These are phyloP conservation scores for Phylloporus sp. DNA, from an alignment of 768 basidiomycete genomes.

Conservation along the genomic window DNA sequence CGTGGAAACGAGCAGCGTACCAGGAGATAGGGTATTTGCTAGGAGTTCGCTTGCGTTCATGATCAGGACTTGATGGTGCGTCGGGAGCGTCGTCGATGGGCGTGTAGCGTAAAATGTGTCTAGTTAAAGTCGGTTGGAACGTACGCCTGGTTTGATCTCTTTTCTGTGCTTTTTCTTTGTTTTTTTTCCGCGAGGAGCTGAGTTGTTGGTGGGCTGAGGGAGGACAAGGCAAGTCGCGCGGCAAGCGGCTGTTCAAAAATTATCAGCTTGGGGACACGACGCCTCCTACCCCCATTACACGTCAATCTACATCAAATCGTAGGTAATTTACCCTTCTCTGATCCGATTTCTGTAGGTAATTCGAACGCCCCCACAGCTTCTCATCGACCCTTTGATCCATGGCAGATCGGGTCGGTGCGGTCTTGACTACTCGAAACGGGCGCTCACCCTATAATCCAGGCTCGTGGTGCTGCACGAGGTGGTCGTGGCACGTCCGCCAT, in stretches of 20 bases:
- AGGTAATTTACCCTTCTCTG: slow-evolving; percentile 11
- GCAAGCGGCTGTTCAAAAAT: slow-evolving; percentile 36
- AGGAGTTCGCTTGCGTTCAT: slow-evolving; percentile 94
- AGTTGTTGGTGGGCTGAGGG: slow-evolving; percentile 28
- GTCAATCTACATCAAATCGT: slow-evolving; percentile 13
- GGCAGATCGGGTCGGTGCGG: slow-evolving; percentile 31
- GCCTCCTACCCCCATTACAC: slow-evolving; percentile 9
- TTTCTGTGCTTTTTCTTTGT: slow-evolving; percentile 2
- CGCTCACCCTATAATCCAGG: slow-evolving; percentile 40
- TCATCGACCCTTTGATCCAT: slow-evolving; percentile 11
- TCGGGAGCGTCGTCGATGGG: slow-evolving; percentile 23
- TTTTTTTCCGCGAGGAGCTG: slow-evolving; percentile 13
- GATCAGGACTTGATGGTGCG: slow-evolving; percentile 32
- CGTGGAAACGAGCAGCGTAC: slow-evolving; percentile 44
- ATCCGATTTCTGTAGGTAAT: slow-evolving; percentile 14
- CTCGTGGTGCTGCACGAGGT: slow-evolving; percentile 54
- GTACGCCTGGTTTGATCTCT: slow-evolving; percentile 14
- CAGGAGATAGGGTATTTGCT: slow-evolving; percentile 87
- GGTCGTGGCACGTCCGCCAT: slow-evolving; percentile 38
- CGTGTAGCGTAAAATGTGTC: slow-evolving; percentile 11
- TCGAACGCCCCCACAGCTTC: slow-evolving; percentile 4
- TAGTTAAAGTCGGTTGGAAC: slow-evolving; percentile 9
- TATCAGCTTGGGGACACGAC: slow-evolving; percentile 8
- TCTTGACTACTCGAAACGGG: not conserved
- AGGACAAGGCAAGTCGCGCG: slow-evolving; percentile 24